Base-by-base conservation (phyloP, 441 rosid genomes). In the Hura crepitans region DNA sequence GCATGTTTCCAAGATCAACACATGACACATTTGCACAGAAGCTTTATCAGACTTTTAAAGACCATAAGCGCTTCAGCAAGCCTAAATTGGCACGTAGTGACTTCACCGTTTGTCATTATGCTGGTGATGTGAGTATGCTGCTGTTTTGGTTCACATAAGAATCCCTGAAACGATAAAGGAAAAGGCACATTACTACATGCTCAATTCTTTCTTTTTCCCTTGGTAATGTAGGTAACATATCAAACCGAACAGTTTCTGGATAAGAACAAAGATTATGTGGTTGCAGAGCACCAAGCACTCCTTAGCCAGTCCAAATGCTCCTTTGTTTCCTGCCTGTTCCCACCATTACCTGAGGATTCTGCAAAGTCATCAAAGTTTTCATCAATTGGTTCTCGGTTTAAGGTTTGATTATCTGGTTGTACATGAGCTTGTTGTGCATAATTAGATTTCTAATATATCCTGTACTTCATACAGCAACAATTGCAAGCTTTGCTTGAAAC, bases 1-100 rank as follows among this genome's bases (percentile, higher is more conserved):
- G 97, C 71, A 96, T 92, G 98, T 92, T 96, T 77, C 99, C 99
- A 70, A 89, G 86, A 85, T 96, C 98, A 75, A 96, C 99, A 51
- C 78, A 92, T 75, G 98, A 88, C 58, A 96, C 99, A 69, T 93
- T 96, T 83, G 89, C 97, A 2, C 78, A 86, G 75, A 96, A 93
- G 90, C 90, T 96, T 71, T 96, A 92, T 78, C 99, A 93, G 81
- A 91, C 97, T 56, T 93, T 91, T 76, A 93, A 87, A 76, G 91
- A 89, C 66, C 89, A 93, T 73, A 91, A 85, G 73, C 97, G 97
- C 77, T 93, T 96, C 79, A 84, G 82, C 82, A 96, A 96, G 76
- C 99, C 99, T 73, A 96, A 96, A 80, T 75, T 96, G 82, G 83
- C 99, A 58, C 97, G 82, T 43, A 86, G 86, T 61, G 97, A 89